Evolutionary conservation across 2,329 filamentous ascomycete genomes (phyloP), one percentile per base, ranked within the genome.

Genomic region (Tolypocladium ovalisporum): DNA sequence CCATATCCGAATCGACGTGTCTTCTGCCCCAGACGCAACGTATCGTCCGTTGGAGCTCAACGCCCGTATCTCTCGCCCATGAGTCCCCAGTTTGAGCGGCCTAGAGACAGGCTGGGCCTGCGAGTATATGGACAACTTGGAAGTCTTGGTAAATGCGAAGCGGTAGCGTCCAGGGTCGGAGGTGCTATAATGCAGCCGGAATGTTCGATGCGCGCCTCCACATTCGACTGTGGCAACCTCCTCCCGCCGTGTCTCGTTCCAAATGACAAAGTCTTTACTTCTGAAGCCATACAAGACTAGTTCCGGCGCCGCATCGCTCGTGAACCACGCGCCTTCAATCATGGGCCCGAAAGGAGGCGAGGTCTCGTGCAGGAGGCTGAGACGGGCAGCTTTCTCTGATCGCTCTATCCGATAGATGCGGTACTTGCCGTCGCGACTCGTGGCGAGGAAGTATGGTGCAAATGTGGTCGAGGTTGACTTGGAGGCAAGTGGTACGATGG

Each of bases 121-220:
- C 19, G 74, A 74, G 66, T 76, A 76, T n/a, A 82, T 64, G 54
- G 71, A 73, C 54, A 81, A 71, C 57, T 71, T 73, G 3, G 83
- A 82, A 6, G 85, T 84, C 69, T 89, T 86, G 3, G 87, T 93
- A 80, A 89, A 97, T 0, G 89, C 79, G 59, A 96, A 85, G 29
- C 76, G 72, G 47, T 78, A 64, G 0, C 64, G 66, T 19, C 69
- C 68, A 9, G 65, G 60, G 19, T 75, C 60, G 62, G 56, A 57
- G 29, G 67, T 60, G 58, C 68, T 62, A 57, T 71, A 70, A 32
- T 60, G 60, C 54, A 74, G 61, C n/a, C 83, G 80, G 79, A 90
- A 97, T 36, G 81, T 85, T 56, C 93, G 82, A 67, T 96, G 90
- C 0, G 85, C 86, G 37, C 93, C 93, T 57, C 92, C 93, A 67